These are phyloP conservation scores for Petunia hybrid DNA, from an alignment of 305 asterid genomes.

Conservation along the genomic window DNA sequence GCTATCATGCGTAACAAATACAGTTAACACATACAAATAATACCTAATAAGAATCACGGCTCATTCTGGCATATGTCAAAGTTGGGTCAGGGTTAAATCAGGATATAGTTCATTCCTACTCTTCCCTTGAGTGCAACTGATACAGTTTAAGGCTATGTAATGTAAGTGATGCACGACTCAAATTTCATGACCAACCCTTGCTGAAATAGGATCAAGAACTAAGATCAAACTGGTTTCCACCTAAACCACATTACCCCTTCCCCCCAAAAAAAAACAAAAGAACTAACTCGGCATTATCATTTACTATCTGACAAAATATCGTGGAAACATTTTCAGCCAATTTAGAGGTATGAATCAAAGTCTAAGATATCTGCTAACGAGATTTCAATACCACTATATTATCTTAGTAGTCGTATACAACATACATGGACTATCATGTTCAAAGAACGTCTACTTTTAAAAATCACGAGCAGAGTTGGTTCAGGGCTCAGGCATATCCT, in stretches of 20 bases:
- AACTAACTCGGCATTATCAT: background rate
- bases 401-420: too few relatives aligned
- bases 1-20: background rate
- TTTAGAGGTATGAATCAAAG: background rate
- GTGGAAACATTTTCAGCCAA: background rate
- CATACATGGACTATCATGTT: too few relatives aligned
- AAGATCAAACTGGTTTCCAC: background rate
- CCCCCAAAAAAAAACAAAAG: background rate
- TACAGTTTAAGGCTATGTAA: background rate
- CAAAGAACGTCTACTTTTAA: too few relatives aligned
- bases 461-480: too few relatives aligned
- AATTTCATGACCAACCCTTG: background rate
- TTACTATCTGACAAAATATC: background rate
- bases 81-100: background rate
- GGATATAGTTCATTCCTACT: background rate
- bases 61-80: background rate
- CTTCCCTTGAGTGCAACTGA: background rate
- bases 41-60: background rate
- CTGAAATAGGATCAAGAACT: conserved; percentile 16
- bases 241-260: background rate
- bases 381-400: background rate
- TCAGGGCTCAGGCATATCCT: background rate
- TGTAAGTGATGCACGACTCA: background rate
- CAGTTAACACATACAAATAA: background rate
- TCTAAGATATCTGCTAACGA: background rate